These are phyloP conservation scores for Pisolithus albus DNA, from an alignment of 768 basidiomycete species.

Conservation along the genomic window DNA sequence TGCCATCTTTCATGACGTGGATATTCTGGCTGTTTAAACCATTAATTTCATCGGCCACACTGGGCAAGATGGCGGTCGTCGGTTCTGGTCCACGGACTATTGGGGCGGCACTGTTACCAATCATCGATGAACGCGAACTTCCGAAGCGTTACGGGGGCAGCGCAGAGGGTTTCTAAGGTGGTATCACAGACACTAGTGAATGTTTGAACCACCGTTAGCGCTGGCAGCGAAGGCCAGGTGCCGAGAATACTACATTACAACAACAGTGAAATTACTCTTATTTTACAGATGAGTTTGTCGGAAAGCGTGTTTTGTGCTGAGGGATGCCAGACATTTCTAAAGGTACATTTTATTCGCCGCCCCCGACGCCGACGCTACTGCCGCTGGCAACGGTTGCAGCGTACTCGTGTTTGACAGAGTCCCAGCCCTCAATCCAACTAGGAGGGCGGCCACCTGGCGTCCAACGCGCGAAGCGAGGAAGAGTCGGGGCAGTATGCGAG, in stretches of 20 bases:
- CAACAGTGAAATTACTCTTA: too few relatives aligned
- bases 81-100: conserved; percentile 57
- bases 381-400: conserved; percentile 36
- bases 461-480: conserved; percentile 20
- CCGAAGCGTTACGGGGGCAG: conserved; percentile 69
- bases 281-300: too few relatives aligned
- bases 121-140: conserved; percentile 51
- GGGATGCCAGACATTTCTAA: too few relatives aligned
- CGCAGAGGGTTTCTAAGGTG: conserved; percentile 43
- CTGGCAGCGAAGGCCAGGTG: not conserved
- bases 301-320: too few relatives aligned
- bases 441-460: conserved; percentile 25
- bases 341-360: conserved; percentile 14
- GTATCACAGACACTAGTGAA: too few relatives aligned
- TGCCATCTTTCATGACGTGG: conserved; percentile 71
- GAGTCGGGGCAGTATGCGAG: conserved; percentile 2
- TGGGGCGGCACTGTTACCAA: conserved; percentile 49
- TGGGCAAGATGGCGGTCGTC: conserved; percentile 76
- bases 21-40: conserved; percentile 82
- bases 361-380: conserved; percentile 21
- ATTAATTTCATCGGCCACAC: conserved; percentile 61
- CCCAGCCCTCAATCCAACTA: conserved; percentile 38
- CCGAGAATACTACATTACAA: too few relatives aligned
- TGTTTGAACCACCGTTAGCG: not conserved
- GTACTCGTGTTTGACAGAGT: conserved; percentile 36